Conservation (phyloP, 768 basidiomycete species). For the Xerocomellus intermedius region DNA sequence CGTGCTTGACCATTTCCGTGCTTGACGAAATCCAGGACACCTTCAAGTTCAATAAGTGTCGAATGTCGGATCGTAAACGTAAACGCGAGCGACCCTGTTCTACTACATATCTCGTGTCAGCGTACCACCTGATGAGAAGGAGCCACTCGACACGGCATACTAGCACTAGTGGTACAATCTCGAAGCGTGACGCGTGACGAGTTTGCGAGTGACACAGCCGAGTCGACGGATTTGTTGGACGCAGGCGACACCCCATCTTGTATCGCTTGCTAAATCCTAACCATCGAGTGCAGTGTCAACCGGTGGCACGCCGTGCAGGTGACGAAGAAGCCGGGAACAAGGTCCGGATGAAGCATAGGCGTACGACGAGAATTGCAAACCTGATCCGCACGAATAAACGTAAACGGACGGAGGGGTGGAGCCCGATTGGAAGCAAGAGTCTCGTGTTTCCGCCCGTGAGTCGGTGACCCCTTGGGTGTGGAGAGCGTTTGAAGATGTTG, state of each 20-base stretch:
- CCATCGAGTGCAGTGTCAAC: not conserved
- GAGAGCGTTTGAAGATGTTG: no score
- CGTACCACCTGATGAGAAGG: not conserved
- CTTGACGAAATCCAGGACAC: slow-evolving; percentile 57
- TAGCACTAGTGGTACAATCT: slow-evolving; percentile 59
- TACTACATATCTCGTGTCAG: slow-evolving; percentile 22
- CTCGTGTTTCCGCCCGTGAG: slow-evolving; percentile 50
- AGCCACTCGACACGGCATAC: not conserved
- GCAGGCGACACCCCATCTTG: slow-evolving; percentile 55
- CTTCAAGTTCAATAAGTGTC: slow-evolving; percentile 25
- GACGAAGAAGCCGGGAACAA: slow-evolving; percentile 14
- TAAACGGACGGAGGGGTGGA: slow-evolving; percentile 82
- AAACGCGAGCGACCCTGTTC: slow-evolving; percentile 54
- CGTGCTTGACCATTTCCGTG: slow-evolving; percentile 50
- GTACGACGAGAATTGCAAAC: slow-evolving; percentile 84
- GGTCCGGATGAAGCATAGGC: slow-evolving; percentile 51
- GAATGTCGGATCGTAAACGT: slow-evolving; percentile 47
- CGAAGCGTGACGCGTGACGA: slow-evolving; percentile 44
- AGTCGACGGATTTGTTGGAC: slow-evolving; percentile 59
- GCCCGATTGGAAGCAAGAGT: slow-evolving; percentile 56
- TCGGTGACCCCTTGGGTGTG: not conserved
- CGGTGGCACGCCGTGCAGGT: slow-evolving; percentile 5
- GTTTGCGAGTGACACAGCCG: slow-evolving; percentile 37
- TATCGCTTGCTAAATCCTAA: slow-evolving; percentile 62
- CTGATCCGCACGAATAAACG: slow-evolving; percentile 74